Evolutionary conservation across 495 filamentous ascomycete genomes (phyloP).

Genomic region (Hapsidospora chrysogenum): DNA sequence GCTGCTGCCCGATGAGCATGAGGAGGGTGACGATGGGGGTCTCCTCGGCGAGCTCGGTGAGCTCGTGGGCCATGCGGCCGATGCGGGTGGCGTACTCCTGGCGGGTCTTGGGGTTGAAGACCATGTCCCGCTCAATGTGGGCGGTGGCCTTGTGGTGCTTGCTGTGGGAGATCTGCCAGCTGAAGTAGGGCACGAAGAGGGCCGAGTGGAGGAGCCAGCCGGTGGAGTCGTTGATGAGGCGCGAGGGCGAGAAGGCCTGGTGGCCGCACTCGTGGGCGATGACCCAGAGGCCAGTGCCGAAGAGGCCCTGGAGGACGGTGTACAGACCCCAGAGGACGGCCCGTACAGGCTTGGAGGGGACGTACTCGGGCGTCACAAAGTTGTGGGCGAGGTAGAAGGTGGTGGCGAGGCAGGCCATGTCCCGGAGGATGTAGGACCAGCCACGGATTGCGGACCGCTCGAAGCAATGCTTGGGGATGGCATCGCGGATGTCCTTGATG

Average conservation of each 20-base stretch:
- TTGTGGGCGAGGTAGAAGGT: slow-evolving; percentile 54
- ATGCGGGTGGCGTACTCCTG: slow-evolving; percentile 53
- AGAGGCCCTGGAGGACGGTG: slow-evolving; percentile 57
- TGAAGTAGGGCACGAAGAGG: slow-evolving; percentile 76
- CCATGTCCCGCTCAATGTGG: slow-evolving; percentile 92
- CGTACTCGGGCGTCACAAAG: slow-evolving; percentile 40
- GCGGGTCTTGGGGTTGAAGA: slow-evolving; percentile 80
- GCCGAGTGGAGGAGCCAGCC: slow-evolving; percentile 73
- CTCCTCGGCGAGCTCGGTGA: slow-evolving; percentile 82
- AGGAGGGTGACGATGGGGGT: slow-evolving; percentile 69
- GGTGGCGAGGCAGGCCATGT: slow-evolving; percentile 41
- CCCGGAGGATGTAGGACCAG: slow-evolving; percentile 52
- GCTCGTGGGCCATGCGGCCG: slow-evolving; percentile 56
- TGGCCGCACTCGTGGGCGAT: slow-evolving; percentile 82
- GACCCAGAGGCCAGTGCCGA: slow-evolving; percentile 70
- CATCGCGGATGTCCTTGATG: slow-evolving; percentile 66
- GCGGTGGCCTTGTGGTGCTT: slow-evolving; percentile 96
- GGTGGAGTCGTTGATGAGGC: slow-evolving; percentile 66
- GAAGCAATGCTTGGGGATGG: slow-evolving; percentile 72
- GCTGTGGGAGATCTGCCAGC: slow-evolving; percentile 84
- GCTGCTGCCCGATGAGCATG: slow-evolving; percentile 64
- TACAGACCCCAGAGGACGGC: slow-evolving; percentile 49
- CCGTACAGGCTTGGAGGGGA: slow-evolving; percentile 40
- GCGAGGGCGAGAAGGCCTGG: slow-evolving; percentile 69
- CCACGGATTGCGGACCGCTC: slow-evolving; percentile 47